These are phyloP conservation scores for Chlamydomonas applanata DNA, from an alignment of 139 green algal species.

Conservation along the genomic window DNA sequence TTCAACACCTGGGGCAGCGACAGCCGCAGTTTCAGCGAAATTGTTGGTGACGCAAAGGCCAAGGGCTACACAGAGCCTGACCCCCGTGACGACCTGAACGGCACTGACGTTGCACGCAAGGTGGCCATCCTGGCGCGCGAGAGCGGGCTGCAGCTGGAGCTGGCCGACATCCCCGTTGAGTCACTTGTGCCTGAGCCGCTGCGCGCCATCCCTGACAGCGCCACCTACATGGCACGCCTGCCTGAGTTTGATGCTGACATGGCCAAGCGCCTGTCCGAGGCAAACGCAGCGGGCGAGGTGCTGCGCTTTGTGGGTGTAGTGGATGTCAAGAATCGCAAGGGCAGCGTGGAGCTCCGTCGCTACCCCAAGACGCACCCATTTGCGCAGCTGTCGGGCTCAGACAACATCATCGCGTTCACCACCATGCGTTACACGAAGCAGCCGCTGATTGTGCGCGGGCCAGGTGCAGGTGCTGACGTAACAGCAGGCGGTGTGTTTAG, in stretches of 20 bases:
- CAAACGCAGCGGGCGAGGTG: conserved; percentile 80
- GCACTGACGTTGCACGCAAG: conserved; percentile 94
- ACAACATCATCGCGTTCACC: conserved; percentile 94
- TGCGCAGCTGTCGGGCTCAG: conserved; percentile 76
- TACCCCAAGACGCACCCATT: conserved; percentile 91
- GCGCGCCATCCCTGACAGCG: conserved; percentile 33
- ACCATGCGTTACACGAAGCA: conserved; percentile 80
- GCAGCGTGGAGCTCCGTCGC: conserved; percentile 81
- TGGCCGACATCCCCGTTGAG: conserved; percentile 83
- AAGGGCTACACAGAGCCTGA: conserved; percentile 94
- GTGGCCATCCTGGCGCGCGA: conserved; percentile 81
- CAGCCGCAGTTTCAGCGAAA: conserved; percentile 68
- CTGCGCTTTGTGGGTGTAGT: conserved; percentile 94
- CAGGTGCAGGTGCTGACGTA: conserved; percentile 93
- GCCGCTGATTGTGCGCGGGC: conserved; percentile 86
- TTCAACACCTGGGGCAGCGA: conserved; percentile 87
- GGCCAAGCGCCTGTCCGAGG: conserved; percentile 57
- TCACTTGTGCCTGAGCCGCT: conserved; percentile 84
- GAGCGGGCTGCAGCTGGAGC: conserved; percentile 83
- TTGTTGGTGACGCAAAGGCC: conserved; percentile 82
- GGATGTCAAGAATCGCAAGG: conserved; percentile 67
- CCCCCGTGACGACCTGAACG: conserved; percentile 90
- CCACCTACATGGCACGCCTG: conserved; percentile 85
- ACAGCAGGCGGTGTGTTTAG: conserved; percentile 96
- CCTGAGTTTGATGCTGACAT: conserved; percentile 91